Evolutionary conservation across 345 rosid species (phyloP).

Genomic region (Rhodamnia rubescens): DNA sequence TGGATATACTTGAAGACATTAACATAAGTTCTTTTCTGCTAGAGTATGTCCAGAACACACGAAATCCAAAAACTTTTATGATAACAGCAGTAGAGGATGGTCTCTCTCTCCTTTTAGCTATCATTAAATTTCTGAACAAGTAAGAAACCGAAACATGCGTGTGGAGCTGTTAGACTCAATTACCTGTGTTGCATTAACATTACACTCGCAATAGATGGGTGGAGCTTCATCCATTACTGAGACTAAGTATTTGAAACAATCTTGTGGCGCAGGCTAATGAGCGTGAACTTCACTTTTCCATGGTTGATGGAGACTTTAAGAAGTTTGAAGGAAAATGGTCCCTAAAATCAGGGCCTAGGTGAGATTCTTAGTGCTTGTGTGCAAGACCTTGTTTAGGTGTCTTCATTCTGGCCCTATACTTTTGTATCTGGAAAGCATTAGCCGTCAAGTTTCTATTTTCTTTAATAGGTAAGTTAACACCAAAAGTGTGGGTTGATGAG

Average conservation of each 20-base stretch:
- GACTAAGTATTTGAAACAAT: not conserved
- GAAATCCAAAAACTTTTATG: not conserved
- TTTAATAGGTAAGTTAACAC: not conserved
- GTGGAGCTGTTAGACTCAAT: not conserved
- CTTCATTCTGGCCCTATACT: not conserved
- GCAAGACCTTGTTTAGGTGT: not conserved
- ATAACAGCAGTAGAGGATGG: not conserved
- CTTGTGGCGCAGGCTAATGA: conserved; percentile 36
- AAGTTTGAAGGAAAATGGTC: conserved; percentile 98
- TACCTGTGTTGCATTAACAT: not conserved
- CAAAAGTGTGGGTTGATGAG: not conserved
- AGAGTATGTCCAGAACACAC: not conserved
- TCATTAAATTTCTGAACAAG: not conserved
- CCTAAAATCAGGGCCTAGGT: conserved; percentile 66
- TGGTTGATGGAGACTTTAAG: conserved; percentile 98
- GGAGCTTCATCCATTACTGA: not conserved
- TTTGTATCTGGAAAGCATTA: not conserved
- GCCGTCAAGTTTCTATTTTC: not conserved
- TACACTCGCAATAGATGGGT: not conserved
- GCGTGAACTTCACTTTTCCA: conserved; percentile 70
- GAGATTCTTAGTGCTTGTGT: not conserved
- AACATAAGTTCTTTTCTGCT: not conserved
- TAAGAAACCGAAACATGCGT: not conserved
- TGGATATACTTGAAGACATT: not conserved
- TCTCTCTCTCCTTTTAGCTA: not conserved